Conservation (phyloP, 495 filamentous ascomycete species). For the Penicillium taxi region DNA sequence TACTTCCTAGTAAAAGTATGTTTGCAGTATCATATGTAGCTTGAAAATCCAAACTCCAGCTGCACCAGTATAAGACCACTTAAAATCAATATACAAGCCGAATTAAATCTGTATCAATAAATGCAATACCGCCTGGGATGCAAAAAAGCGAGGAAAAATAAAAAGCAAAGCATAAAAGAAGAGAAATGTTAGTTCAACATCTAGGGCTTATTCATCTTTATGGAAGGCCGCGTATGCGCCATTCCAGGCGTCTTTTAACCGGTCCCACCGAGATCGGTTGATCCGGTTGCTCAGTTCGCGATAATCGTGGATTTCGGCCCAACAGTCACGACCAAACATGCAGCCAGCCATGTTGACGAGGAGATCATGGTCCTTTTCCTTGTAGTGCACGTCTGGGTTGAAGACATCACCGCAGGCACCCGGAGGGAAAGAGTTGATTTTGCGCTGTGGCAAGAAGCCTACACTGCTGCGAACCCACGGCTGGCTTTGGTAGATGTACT, state of each 20-base stretch:
- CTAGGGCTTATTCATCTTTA: slow-evolving; percentile 9
- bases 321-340: slow-evolving; percentile 93
- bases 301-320: slow-evolving; percentile 94
- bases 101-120: neutral
- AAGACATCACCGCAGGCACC: slow-evolving; percentile 78
- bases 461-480: slow-evolving; percentile 87
- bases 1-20: no score
- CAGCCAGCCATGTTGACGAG: slow-evolving; percentile 99
- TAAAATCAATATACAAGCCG: neutral
- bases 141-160: neutral
- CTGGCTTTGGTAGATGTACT: slow-evolving; percentile 84
- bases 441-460: slow-evolving; percentile 84
- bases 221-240: slow-evolving; percentile 18
- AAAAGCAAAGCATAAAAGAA: neutral
- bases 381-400: slow-evolving; percentile 75
- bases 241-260: slow-evolving; percentile 31
- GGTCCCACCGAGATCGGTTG: slow-evolving; percentile 75
- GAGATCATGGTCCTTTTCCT: slow-evolving; percentile 78
- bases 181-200: neutral
- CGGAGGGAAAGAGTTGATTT: slow-evolving; percentile 86
- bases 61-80: neutral
- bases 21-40: neutral
- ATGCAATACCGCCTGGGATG: neutral
- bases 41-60: neutral
- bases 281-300: slow-evolving; percentile 79